phyloP scores from a whole-genome alignment of 2,329 filamentous ascomycete species.

The Aspergillus candidus region DNA sequence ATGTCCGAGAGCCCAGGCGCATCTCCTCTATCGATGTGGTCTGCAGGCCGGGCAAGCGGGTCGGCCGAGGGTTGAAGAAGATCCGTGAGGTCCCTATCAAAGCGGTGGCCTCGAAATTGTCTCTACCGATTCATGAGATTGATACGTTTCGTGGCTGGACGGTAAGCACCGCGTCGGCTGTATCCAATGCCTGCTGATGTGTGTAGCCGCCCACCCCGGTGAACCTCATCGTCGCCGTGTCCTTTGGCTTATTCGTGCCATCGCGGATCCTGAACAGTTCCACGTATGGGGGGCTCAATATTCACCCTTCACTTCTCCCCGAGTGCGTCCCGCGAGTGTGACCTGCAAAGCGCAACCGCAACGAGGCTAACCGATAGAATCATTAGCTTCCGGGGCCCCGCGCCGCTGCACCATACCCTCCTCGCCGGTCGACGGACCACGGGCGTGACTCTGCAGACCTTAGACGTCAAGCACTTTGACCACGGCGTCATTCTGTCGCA shows the following conservation, averaged over 20 bases:
- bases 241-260: slow-evolving; percentile 87
- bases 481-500: slow-evolving; percentile 70
- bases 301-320: slow-evolving; percentile 87
- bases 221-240: slow-evolving; percentile 85
- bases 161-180: slow-evolving; percentile 36
- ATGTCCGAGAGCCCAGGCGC: slow-evolving; percentile 45
- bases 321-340: slow-evolving; percentile 49
- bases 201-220: slow-evolving; percentile 52
- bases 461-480: slow-evolving; percentile 72
- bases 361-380: neutral
- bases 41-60: slow-evolving; percentile 70
- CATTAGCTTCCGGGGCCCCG: slow-evolving; percentile 68
- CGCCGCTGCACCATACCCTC: slow-evolving; percentile 81
- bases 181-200: slow-evolving; percentile 13
- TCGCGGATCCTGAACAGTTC: slow-evolving; percentile 62
- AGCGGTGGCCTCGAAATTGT: slow-evolving; percentile 55
- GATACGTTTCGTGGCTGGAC: slow-evolving; percentile 80
- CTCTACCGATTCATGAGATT: slow-evolving; percentile 64
- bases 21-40: slow-evolving; percentile 81
- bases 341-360: neutral
- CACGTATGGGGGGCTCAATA: slow-evolving; percentile 81
- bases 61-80: slow-evolving; percentile 66
- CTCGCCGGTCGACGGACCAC: slow-evolving; percentile 56
- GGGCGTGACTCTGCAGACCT: slow-evolving; percentile 80
- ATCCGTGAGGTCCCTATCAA: slow-evolving; percentile 71